Conservation (phyloP, 495 filamentous ascomycete genomes). For the Penicillium longicatenatum region DNA sequence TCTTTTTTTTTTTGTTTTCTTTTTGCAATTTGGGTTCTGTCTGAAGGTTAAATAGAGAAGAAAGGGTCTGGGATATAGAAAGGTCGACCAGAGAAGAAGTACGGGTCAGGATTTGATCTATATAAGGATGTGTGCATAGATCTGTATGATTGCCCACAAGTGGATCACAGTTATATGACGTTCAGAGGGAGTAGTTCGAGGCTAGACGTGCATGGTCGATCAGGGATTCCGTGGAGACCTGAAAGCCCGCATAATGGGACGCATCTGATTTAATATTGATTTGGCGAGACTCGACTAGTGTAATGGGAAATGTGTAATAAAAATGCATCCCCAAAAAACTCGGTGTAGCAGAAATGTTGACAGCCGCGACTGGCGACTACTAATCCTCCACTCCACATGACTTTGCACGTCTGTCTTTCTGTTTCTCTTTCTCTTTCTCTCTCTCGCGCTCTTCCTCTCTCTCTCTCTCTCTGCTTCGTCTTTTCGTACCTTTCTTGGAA, state of each 20-base stretch:
- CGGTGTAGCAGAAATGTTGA: constrained; percentile 16
- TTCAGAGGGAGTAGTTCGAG: constrained; percentile 26
- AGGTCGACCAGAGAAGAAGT: not conserved
- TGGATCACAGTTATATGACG: constrained; percentile 28
- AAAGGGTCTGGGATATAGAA: not conserved
- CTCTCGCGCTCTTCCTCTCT: not conserved
- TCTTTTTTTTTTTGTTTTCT: not conserved
- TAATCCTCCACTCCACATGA: not conserved
- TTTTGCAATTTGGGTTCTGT: constrained; percentile 21
- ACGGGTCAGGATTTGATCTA: constrained; percentile 16
- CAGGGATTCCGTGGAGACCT: constrained; percentile 25
- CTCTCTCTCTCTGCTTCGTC: not conserved
- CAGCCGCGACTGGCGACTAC: constrained; percentile 36
- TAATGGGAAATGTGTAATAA: not conserved
- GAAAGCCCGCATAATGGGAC: constrained; percentile 21
- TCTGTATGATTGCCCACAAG: constrained; percentile 26
- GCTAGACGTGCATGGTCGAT: constrained; percentile 28
- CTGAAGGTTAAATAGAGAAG: constrained; percentile 1
- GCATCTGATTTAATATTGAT: constrained; percentile 22
- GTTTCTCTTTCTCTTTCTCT: not conserved
- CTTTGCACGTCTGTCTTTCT: not conserved
- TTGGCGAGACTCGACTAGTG: not conserved
- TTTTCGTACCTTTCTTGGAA: too few relatives aligned
- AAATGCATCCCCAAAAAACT: constrained; percentile 9
- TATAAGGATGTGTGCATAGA: constrained; percentile 13